phyloP scores from a whole-genome alignment of 2,329 filamentous ascomycete genomes.

The Pleurostoma richardsiae region DNA sequence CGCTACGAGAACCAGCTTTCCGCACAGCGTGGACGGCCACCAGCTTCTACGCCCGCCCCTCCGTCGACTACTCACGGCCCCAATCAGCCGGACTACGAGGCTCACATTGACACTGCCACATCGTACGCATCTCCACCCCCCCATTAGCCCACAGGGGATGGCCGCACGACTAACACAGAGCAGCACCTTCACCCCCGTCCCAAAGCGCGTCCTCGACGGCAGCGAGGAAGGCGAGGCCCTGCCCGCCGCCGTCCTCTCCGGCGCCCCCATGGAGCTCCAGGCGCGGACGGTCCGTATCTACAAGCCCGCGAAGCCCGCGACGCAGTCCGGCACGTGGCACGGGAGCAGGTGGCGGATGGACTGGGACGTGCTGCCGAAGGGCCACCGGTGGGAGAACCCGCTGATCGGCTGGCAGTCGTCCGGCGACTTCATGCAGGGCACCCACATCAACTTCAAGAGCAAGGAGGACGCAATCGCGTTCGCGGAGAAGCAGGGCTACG shows the following conservation, averaged over 20 bases:
- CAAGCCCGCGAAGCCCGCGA: conserved; percentile 86
- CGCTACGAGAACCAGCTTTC: conserved; percentile 51
- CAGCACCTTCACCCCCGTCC: conserved; percentile 87
- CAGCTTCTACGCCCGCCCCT: conserved; percentile 24
- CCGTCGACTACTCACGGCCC: conserved; percentile 32
- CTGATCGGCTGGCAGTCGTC: conserved; percentile 99
- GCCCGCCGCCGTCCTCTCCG: conserved; percentile 82
- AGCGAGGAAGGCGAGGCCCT: conserved; percentile 73
- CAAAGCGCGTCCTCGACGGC: conserved; percentile 84
- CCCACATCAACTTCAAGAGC: conserved; percentile 79
- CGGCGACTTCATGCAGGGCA: conserved; percentile 91
- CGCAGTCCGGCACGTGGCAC: conserved; percentile 88
- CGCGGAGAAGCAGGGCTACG: conserved; percentile 97
- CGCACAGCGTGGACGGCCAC: conserved; percentile 21
- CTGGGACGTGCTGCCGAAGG: conserved; percentile 90
- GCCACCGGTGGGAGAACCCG: conserved; percentile 96
- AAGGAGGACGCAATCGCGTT: conserved; percentile 95
- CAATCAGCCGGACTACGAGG: conserved; percentile 78
- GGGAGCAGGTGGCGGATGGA: conserved; percentile 92
- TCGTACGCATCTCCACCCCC: conserved; percentile 59
- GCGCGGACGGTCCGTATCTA: conserved; percentile 93
- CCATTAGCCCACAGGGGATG: not conserved
- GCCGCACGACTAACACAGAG: conserved; percentile 6
- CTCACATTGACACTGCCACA: conserved; percentile 79
- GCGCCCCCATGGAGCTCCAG: conserved; percentile 89